phyloP scores from a whole-genome alignment of 2,329 filamentous ascomycete genomes.

The Chlorencoelia australis region DNA sequence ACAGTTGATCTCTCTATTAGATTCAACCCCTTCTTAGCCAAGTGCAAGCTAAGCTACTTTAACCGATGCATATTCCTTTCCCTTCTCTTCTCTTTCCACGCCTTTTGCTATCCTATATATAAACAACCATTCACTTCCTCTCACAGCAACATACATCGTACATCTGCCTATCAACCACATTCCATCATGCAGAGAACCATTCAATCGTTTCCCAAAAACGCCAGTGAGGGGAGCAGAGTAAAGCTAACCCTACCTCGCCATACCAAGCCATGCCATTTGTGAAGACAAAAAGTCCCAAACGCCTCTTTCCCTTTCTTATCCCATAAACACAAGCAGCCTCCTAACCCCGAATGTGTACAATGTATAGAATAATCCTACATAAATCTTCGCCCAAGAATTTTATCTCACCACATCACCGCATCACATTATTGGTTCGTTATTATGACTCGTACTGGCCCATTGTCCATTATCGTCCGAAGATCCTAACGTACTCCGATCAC shows the following conservation, averaged over 20 bases:
- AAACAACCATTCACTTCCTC: no score
- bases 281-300: neutral
- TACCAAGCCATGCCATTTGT: neutral
- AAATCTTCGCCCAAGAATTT: conserved; percentile 6
- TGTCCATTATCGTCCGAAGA: conserved; percentile 2
- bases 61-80: no score
- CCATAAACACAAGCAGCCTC: conserved; percentile 8
- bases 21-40: no score
- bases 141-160: no score
- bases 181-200: no score
- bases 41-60: no score
- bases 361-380: conserved; percentile 9
- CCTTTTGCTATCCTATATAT: no score
- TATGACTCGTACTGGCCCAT: neutral
- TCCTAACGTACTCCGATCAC: conserved; percentile 2
- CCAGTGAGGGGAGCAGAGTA: no score
- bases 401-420: conserved; percentile 9
- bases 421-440: conserved; percentile 1
- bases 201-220: no score
- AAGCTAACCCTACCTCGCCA: neutral
- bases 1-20: no score
- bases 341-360: conserved; percentile 5
- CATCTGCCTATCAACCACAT: no score
- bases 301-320: neutral
- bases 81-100: no score